These are phyloP conservation scores for Stachybotrys echinatus DNA, from an alignment of 2,329 filamentous ascomycete genomes.

Conservation along the genomic window DNA sequence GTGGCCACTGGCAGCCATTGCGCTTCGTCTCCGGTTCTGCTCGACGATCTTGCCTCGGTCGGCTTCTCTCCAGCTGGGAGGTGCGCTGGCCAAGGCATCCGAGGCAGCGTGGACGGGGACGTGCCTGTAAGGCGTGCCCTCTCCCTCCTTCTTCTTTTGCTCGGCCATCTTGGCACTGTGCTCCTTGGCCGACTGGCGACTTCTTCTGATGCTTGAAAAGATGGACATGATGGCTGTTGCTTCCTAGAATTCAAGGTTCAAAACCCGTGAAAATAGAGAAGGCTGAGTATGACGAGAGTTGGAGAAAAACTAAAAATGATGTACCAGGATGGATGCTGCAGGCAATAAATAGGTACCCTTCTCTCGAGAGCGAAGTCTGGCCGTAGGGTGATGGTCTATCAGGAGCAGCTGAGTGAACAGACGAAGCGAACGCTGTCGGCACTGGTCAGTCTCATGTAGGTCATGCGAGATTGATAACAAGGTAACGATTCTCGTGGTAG, in stretches of 20 bases:
- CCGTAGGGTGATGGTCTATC: too few species aligned
- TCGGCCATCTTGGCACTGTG: slow-evolving; percentile 42
- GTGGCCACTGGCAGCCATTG: slow-evolving; percentile 36
- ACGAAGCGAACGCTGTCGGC: too few species aligned
- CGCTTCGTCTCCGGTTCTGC: slow-evolving; percentile 43
- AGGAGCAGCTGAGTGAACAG: too few species aligned
- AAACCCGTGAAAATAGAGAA: too few species aligned
- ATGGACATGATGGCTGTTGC: slow-evolving; percentile 43
- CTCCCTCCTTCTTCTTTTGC: slow-evolving; percentile 36
- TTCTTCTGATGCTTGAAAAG: slow-evolving; percentile 47
- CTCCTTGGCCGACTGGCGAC: slow-evolving; percentile 51
- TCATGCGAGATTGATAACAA: too few species aligned
- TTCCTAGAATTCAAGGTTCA: too few species aligned
- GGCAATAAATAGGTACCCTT: too few species aligned
- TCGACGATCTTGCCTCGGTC: slow-evolving; percentile 44
- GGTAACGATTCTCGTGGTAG: too few species aligned
- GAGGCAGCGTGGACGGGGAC: slow-evolving; percentile 56
- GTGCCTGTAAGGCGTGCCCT: slow-evolving; percentile 47
- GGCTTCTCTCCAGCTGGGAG: slow-evolving; percentile 41
- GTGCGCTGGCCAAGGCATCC: slow-evolving; percentile 51
- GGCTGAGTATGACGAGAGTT: slow-evolving; percentile 3
- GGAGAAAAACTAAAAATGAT: too few species aligned
- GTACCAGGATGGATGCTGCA: too few species aligned
- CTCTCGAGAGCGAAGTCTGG: too few species aligned
- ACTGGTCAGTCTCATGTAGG: too few species aligned